Base-by-base conservation (phyloP, 441 rosid species). In the Erodium moschatum region DNA sequence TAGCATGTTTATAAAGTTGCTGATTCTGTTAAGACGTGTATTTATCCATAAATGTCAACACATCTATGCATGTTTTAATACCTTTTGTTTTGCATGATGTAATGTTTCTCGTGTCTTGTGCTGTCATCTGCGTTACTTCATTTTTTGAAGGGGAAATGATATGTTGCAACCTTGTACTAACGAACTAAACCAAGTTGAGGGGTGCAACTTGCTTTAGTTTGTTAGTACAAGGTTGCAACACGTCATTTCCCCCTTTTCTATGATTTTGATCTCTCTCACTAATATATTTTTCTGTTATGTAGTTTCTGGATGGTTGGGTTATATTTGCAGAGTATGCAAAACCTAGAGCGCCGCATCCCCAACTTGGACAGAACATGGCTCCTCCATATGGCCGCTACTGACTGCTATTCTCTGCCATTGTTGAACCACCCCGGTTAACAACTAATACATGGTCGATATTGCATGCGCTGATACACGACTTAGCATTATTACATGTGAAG, bases 251-350 rank as follows among this genome's bases (percentile, higher is more conserved):
- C 31, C 11, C 12, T 4, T 65, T 13, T 68, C 16, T 7, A 40
- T 40, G 46, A 40, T 40, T 40, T 40, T 40, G 46, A 40, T 58
- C 20, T 40, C 46, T 40, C 46, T 29, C 31, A 29, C 31, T 29
- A 29, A 29, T 29, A 54, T 38, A 18, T n/a, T 10, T 64, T 7
- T 54, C 46, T 64, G 42, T 68, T 19, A 66, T 84, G 83, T 74
- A 93, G 97, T 93, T 81, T 79, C 84, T 91, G 74, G 98, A 93
- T 46, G 97, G 96, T 18, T 91, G 97, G 97, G 96, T 93, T 72
- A 88, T 93, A 83, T 93, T 93, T 64, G 96, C 97, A 0, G 97
- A 93, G 77, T 93, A 91, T 69, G 88, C 96, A 40, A 87, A 84
- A 81, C 90, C 91, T 19, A 81, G 85, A 74, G 76, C 80, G 56